Base-by-base conservation (phyloP, 192 early-diverging fungal species). In the Chytriomyces sp. region DNA sequence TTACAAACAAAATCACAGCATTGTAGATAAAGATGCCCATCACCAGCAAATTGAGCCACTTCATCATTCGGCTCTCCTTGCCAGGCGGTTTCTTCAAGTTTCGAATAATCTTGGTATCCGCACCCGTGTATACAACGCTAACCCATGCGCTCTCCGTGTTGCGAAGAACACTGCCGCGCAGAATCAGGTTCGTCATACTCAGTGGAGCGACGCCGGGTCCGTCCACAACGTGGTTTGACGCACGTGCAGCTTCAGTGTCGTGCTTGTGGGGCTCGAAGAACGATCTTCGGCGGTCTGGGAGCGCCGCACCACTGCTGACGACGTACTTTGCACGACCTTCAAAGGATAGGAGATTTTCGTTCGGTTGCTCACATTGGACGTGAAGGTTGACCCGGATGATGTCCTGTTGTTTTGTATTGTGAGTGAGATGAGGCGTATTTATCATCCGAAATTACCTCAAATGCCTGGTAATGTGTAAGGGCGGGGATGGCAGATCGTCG, bases 41-140 rank as follows among this genome's bases (percentile, higher is more conserved):
- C 22, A 97, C 91, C 19, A 95, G 83, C 64, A 83, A 84, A 84
- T 94, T 94, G 76, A 94, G 88, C 74, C 84, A 81, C 0, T 78
- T 81, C 80, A 94, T 90, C 73, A 95, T 83, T 25, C 89, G 88
- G 37, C 89, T 89, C 5, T 88, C 85, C 81, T 95, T 94, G 76
- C 81, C 60, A 26, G 75, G 73, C 12, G 68, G 72, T 62, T 79
- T 71, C 68, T 85, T 81, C 59, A 85, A 61, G 52, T 84, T 83
- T 41, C 72, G 75, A 61, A 87, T 82, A 70, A 87, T 83, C 63
- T 88, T 88, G 3, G 86, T 86, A 64, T 86, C 80, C 19, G 54
- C 17, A 31, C 86, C 86, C 10, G 78, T 76, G 74, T 85, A 88
- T 34, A 95, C 82, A 30, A 86, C 84, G 36, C 78, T 30, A 0